Evolutionary conservation across 257 asterid genomes (phyloP), one percentile per base, ranked within the genome.

Genomic region (Cynanchum wilfordii): DNA sequence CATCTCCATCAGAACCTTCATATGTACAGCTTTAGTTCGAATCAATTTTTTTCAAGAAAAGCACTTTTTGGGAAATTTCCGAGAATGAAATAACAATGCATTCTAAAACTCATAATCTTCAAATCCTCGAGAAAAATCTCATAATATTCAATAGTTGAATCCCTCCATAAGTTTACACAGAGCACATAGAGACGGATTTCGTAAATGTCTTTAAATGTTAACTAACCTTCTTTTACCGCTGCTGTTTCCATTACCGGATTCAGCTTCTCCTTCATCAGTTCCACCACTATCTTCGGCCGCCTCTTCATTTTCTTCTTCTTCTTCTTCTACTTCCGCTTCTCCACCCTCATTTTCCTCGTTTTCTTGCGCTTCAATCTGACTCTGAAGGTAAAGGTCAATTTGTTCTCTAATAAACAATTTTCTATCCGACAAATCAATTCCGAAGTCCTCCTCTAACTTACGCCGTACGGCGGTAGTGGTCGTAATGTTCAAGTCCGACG

Each of bases 401-500:
- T 92, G 96, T 42, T 91, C 92, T 58, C 96, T 79, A 20, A 89
- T 86, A 55, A 94, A 89, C 42, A 82, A 84, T 80, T 89, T 91
- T 49, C 84, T 87, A 58, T 78, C 89, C 17, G 96, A 87, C 84
- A 94, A 91, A 88, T 91, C 93, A 85, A 94, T 85, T 70, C 83
- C 90, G 63, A 92, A 95, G 70, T 92, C 96, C 4, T 83, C 86
- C 86, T 92, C 98, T 13, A 95, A 88, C 45, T 89, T 84, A 64
- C 97, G 92, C 73, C 98, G 96, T 69, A 90, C 90, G 75, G 69
- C 75, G 7, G 88, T 77, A 4, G 84, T 88, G 52, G 94, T 92
- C 56, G 96, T 92, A 52, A 84, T 90, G 83, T 77, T 79, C 74
- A 95, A 89, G 95, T 95, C 99, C 66, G 98, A 85, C 58, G 84